phyloP scores from a whole-genome alignment of 805 yeast species.

The Yarrowia yakushimensis region DNA sequence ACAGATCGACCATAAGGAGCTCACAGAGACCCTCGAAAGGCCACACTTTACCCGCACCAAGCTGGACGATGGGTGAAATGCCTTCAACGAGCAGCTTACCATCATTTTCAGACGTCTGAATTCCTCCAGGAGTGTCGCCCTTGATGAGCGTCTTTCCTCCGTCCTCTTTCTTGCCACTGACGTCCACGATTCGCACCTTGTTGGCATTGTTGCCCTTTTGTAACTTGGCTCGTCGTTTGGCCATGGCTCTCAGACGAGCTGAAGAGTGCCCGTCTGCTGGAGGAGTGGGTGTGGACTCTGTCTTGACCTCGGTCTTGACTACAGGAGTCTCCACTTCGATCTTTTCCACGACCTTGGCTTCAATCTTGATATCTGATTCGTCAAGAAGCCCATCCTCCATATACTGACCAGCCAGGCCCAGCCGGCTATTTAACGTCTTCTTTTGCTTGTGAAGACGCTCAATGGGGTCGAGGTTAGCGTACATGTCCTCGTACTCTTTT shows the following conservation, averaged over 20 bases:
- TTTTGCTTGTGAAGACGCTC: slow-evolving; percentile 52
- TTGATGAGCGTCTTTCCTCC: slow-evolving; percentile 39
- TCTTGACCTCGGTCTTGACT: slow-evolving; percentile 10
- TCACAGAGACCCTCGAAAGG: slow-evolving; percentile 93
- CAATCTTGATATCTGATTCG: slow-evolving; percentile 33
- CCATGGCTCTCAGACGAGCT: slow-evolving; percentile 86
- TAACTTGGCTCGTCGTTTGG: slow-evolving; percentile 82
- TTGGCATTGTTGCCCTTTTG: slow-evolving; percentile 35
- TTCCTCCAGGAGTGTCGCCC: slow-evolving; percentile 39
- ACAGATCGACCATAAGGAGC: slow-evolving; percentile 69
- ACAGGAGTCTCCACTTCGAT: slow-evolving; percentile 8
- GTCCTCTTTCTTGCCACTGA: slow-evolving; percentile 37
- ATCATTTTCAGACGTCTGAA: slow-evolving; percentile 72
- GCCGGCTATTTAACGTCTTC: slow-evolving; percentile 42
- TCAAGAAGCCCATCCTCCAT: slow-evolving; percentile 37
- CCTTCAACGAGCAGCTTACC: slow-evolving; percentile 83
- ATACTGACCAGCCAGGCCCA: slow-evolving; percentile 46
- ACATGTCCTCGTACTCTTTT: slow-evolving; percentile 42
- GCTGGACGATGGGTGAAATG: slow-evolving; percentile 57
- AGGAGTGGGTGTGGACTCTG: slow-evolving; percentile 9
- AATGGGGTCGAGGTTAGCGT: slow-evolving; percentile 42
- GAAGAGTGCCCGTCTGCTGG: slow-evolving; percentile 25
- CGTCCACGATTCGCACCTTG: slow-evolving; percentile 39
- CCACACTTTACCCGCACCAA: slow-evolving; percentile 76
- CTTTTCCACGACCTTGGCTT: not conserved